phyloP scores from a whole-genome alignment of 768 basidiomycete species.

The Candolleomyces aberdarensis region DNA sequence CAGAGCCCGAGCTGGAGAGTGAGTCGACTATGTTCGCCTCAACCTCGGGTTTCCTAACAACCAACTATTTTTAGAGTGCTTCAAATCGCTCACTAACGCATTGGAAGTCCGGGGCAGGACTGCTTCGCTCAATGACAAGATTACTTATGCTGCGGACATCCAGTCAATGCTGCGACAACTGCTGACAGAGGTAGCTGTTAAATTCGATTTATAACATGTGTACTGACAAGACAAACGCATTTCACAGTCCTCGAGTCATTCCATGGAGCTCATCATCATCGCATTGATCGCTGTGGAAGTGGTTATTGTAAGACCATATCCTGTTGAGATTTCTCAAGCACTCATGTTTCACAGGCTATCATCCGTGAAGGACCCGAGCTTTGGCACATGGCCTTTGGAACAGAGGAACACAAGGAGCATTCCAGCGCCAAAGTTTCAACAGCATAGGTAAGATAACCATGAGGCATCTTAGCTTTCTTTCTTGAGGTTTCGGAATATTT shows the following conservation, averaged over 20 bases:
- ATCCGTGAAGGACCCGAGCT: conserved; percentile 79
- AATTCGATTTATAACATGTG: neutral
- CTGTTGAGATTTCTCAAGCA: neutral
- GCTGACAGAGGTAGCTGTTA: conserved; percentile 66
- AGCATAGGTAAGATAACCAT: too few relatives aligned
- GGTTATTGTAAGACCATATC: conserved; percentile 57
- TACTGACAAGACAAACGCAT: neutral
- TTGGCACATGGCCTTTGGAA: conserved; percentile 51
- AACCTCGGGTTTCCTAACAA: neutral
- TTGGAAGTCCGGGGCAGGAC: conserved; percentile 85
- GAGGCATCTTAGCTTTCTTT: too few relatives aligned
- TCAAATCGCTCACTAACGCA: conserved; percentile 80
- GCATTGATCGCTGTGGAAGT: conserved; percentile 92
- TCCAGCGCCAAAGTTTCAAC: neutral
- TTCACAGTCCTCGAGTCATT: conserved; percentile 75
- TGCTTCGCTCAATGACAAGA: conserved; percentile 84
- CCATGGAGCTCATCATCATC: conserved; percentile 96
- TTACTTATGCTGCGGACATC: conserved; percentile 80
- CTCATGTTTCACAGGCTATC: conserved; percentile 45
- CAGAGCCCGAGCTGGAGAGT: conserved; percentile 88
- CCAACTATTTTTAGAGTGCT: conserved; percentile 50
- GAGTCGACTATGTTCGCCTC: conserved; percentile 14
- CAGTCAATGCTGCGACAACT: conserved; percentile 89
- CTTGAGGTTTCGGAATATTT: neutral
- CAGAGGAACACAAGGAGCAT: conserved; percentile 21